Base-by-base conservation (phyloP, 495 filamentous ascomycete genomes). In the Tuber magnatum region DNA sequence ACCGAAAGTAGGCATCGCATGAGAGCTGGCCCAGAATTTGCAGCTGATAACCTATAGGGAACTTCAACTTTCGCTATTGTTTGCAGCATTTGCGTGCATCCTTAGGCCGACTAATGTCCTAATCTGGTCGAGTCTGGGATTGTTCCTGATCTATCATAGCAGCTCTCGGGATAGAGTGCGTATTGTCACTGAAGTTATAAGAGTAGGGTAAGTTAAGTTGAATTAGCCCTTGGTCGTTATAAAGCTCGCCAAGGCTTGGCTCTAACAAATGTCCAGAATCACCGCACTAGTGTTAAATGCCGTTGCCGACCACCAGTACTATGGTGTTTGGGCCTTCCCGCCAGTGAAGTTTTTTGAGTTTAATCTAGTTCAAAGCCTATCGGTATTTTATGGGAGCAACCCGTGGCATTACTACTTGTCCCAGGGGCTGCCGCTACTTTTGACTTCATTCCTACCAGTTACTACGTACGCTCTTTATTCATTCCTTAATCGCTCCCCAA, bases 351-450 rank as follows among this genome's bases (percentile, higher is more conserved):
- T 94, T 86, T 86, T 98, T 38, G 89, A 96, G 83, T 97, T 97
- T 87, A 99, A 99, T 84, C 85, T 99, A 56, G 88, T 90, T 16
- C 90, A 97, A 81, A 91, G 90, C 14, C 86, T 99, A 22, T 91
- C 95, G 43, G 87, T 92, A 24, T 97, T 97, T 83, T 99, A 99
- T 82, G 95, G 95, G n/a, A 86, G 85, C 43, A 98, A 97, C 85
- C 88, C 91, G 70, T 92, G 90, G 88, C 93, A 97, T 80, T 99
- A 98, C 84, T 99, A 97, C 83, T 83, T 94, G 22, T 91, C 91
- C 3, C 93, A 99, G 85, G 95, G 94, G 44, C 88, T 94, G 28
- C 95, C 94, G 18, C 88, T 98, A 0, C 87, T 97, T 9, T 89
- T 96, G 12, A 97, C 92, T 3, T 95, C 93, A 4, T 89, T 90